Conservation (phyloP, 2,329 filamentous ascomycete genomes). For the Chaetomiaceae sp. region DNA sequence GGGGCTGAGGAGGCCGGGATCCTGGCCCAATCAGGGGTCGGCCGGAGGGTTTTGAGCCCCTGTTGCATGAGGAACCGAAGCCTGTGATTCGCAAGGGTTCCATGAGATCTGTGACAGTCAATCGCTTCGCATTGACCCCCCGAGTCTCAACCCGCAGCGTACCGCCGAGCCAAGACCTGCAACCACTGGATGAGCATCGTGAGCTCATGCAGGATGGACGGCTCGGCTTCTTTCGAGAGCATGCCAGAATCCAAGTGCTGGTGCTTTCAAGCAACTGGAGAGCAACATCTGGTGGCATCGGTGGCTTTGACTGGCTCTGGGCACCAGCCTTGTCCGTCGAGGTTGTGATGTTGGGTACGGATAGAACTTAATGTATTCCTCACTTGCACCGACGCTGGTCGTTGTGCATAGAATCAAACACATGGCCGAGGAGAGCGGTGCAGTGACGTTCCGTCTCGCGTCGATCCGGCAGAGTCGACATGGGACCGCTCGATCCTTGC, state of each 20-base stretch:
- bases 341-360: neutral
- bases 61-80: conserved; percentile 38
- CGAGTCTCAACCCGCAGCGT: conserved; percentile 20
- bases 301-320: too few species aligned
- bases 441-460: conserved; percentile 20
- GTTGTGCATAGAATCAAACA: conserved; percentile 13
- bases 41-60: conserved; percentile 38
- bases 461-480: conserved; percentile 24
- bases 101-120: conserved; percentile 31
- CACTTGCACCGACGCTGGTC: neutral
- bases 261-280: too few species aligned
- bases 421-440: conserved; percentile 19
- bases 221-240: neutral
- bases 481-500: conserved; percentile 30
- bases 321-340: neutral
- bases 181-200: conserved; percentile 5
- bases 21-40: conserved; percentile 36
- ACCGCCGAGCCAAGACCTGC: conserved; percentile 19
- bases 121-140: conserved; percentile 28
- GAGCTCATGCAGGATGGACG: conserved; percentile 9
- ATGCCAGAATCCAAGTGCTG: neutral
- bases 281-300: too few species aligned
- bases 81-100: conserved; percentile 35
- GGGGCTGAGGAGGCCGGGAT: conserved; percentile 29
- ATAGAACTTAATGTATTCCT: too few species aligned